These are phyloP conservation scores for Scutellaria barbata DNA, from an alignment of 257 asterid species.

Conservation along the genomic window DNA sequence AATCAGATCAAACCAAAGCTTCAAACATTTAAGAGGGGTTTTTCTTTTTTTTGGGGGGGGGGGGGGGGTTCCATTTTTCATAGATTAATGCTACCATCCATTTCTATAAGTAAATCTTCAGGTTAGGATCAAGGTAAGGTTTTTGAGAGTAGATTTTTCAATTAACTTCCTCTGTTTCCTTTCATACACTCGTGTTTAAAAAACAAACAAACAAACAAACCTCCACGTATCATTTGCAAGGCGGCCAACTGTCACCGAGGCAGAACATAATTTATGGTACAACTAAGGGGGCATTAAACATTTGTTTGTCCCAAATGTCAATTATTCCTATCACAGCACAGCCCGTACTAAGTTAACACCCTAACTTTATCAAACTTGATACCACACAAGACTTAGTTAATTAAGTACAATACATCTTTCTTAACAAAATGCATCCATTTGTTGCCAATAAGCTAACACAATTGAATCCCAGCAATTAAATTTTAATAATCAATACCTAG, in stretches of 20 bases:
- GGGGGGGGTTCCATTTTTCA: background rate
- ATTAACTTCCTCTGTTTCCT: background rate
- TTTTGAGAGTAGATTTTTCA: background rate
- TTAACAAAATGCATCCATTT: conserved; percentile 1
- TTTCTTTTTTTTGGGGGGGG: too few relatives aligned
- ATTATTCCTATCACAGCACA: background rate
- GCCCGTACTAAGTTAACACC: background rate
- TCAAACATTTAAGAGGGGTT: conserved; percentile 21
- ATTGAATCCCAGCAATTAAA: background rate
- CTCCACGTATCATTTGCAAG: conserved; percentile 17
- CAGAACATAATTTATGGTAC: background rate
- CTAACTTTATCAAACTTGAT: background rate
- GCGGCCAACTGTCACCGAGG: background rate
- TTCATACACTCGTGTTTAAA: too few relatives aligned
- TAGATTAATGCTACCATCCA: background rate
- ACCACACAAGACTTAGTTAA: background rate
- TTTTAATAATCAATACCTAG: background rate
- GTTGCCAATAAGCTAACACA: background rate
- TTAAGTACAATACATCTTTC: background rate
- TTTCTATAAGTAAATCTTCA: background rate
- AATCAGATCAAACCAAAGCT: conserved; percentile 7
- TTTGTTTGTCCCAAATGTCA: background rate
- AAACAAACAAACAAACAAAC: background rate
- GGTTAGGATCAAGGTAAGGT: background rate
- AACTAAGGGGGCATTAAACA: background rate